phyloP scores from a whole-genome alignment of 2,329 filamentous ascomycete species.

The Colletotrichum godetiae region DNA sequence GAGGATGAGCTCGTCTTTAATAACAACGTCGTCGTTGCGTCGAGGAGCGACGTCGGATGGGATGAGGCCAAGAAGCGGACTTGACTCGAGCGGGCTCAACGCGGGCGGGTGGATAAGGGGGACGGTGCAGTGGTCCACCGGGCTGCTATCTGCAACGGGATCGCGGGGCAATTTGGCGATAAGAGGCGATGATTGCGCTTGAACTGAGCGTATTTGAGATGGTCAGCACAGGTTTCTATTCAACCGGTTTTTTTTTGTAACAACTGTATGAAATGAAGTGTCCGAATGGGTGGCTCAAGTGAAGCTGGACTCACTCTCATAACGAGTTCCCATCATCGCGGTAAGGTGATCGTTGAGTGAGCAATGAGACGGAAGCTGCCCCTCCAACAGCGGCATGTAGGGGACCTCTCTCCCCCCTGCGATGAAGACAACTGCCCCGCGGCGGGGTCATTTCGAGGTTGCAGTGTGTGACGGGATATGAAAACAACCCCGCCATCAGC shows the following conservation, averaged over 20 bases:
- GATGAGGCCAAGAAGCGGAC: slow-evolving; percentile 2
- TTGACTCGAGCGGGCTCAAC: slow-evolving; percentile 27
- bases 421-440: neutral
- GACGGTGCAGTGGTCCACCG: neutral
- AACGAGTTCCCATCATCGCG: neutral
- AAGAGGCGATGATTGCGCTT: neutral
- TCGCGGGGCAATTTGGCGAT: slow-evolving; percentile 11
- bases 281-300: neutral
- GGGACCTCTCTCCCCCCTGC: neutral
- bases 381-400: neutral
- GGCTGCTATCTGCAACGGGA: slow-evolving; percentile 30
- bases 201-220: neutral
- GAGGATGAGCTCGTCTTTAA: slow-evolving; percentile 1
- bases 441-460: neutral
- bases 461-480: neutral
- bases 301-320: neutral
- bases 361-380: neutral
- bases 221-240: too few relatives aligned
- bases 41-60: slow-evolving; percentile 32
- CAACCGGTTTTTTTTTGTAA: neutral
- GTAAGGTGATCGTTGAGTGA: neutral
- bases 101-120: slow-evolving; percentile 28
- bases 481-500: slow-evolving; percentile 14
- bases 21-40: slow-evolving; percentile 1
- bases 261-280: neutral